A percentile compares a stretch with the other conserved stretches of the same genome.
Evolutionary conservation across 495 filamentous ascomycete species (phyloP).

Genomic region (Aspergillus diversus): DNA sequence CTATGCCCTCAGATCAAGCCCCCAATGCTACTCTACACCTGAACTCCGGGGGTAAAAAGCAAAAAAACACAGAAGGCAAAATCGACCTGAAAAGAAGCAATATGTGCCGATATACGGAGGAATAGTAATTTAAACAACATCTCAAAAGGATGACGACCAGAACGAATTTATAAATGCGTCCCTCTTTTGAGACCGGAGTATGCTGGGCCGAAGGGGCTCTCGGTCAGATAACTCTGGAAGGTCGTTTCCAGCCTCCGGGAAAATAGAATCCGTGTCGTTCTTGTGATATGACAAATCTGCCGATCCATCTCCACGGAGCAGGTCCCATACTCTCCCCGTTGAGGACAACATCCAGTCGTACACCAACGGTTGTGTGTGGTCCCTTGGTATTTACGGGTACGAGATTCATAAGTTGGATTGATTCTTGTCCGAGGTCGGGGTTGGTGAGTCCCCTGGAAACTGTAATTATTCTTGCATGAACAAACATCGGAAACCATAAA

Average conservation of each 20-base stretch:
- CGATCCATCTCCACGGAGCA: constrained; percentile 46
- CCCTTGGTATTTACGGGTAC: not conserved
- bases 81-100: not conserved
- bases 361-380: not conserved
- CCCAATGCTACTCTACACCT: too few relatives aligned
- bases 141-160: not conserved
- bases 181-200: constrained; percentile 12
- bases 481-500: too few relatives aligned
- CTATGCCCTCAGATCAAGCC: too few relatives aligned
- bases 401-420: too few relatives aligned
- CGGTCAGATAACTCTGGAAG: constrained; percentile 16
- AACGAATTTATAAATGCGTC: not conserved
- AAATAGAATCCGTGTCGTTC: constrained; percentile 50
- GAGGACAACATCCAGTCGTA: not conserved
- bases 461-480: too few relatives aligned
- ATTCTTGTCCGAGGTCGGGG: too few relatives aligned
- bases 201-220: constrained; percentile 15
- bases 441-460: too few relatives aligned
- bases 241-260: constrained; percentile 30
- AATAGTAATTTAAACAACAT: not conserved
- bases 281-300: constrained; percentile 45
- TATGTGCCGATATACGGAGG: constrained; percentile 21
- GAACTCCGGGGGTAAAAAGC: not conserved
- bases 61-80: constrained; percentile 1
- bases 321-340: constrained; percentile 32